Percentiles rank a stretch among this genome's conserved stretches.
These are phyloP conservation scores for Penicillium paradoxum DNA, from an alignment of 495 filamentous ascomycete genomes.

Conservation along the genomic window DNA sequence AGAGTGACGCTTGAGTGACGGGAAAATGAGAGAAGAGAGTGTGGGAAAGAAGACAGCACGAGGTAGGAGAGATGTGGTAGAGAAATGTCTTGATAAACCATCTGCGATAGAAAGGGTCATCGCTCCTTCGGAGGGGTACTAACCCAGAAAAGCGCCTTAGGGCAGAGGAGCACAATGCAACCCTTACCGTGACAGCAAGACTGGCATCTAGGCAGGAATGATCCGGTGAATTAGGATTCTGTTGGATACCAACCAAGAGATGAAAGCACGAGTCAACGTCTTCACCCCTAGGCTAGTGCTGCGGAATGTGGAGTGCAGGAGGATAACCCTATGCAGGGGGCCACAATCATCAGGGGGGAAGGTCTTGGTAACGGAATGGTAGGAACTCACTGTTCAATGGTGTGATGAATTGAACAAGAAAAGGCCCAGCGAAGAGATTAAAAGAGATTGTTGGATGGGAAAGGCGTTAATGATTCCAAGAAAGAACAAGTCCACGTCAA, in stretches of 20 bases:
- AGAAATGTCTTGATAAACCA: conserved; percentile 22
- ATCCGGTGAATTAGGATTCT: conserved; percentile 38
- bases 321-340: conserved; percentile 43
- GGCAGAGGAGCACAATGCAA: conserved; percentile 47
- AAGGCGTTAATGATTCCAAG: conserved; percentile 16
- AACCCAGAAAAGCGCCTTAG: conserved; percentile 46
- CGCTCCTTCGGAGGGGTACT: conserved; percentile 33
- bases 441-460: conserved; percentile 8
- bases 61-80: conserved; percentile 18
- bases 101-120: conserved; percentile 17
- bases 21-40: not conserved
- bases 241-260: conserved; percentile 45
- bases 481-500: conserved; percentile 17
- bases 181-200: conserved; percentile 64
- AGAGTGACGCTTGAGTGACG: conserved; percentile 12
- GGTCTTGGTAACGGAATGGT: conserved; percentile 30
- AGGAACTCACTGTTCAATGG: conserved; percentile 37
- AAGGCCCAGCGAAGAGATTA: conserved; percentile 13
- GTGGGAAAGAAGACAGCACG: conserved; percentile 1
- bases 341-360: conserved; percentile 40
- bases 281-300: conserved; percentile 54
- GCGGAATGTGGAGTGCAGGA: conserved; percentile 52
- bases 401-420: conserved; percentile 27
- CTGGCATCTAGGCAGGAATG: conserved; percentile 54
- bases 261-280: conserved; percentile 67